Evolutionary conservation across 768 basidiomycete genomes (phyloP).

Genomic region (Pleurotus cornucopiae): DNA sequence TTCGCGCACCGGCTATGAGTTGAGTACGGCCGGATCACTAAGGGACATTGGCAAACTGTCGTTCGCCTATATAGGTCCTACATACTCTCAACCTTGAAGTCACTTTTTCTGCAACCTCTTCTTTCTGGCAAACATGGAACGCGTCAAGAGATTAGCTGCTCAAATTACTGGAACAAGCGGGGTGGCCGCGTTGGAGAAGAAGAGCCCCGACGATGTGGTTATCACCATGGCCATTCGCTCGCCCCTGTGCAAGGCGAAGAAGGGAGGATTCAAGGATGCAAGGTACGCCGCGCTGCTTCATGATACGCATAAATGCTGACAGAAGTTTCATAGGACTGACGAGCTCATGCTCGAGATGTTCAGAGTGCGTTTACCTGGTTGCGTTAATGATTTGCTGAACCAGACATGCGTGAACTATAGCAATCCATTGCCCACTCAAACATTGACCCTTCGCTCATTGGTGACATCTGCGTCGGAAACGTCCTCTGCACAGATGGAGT

Average conservation of each 20-base stretch:
- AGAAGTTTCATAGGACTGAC: slow-evolving; percentile 47
- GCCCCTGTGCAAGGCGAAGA: slow-evolving; percentile 71
- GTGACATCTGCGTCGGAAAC: slow-evolving; percentile 79
- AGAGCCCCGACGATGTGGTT: slow-evolving; percentile 74
- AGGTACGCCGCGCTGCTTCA: slow-evolving; percentile 31
- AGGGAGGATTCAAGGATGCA: slow-evolving; percentile 72
- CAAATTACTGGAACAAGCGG: slow-evolving; percentile 46
- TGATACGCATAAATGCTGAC: slow-evolving; percentile 11
- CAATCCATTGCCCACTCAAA: slow-evolving; percentile 54
- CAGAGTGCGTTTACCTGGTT: slow-evolving; percentile 38
- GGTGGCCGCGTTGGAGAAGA: slow-evolving; percentile 46
- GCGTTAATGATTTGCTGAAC: slow-evolving; percentile 11
- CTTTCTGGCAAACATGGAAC: slow-evolving; percentile 41
- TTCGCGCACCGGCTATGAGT: neutral
- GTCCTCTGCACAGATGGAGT: slow-evolving; percentile 61
- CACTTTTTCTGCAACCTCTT: neutral
- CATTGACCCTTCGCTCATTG: slow-evolving; percentile 62
- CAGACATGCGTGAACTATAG: slow-evolving; percentile 24
- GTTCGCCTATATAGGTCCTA: too few species aligned
- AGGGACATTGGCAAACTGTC: neutral
- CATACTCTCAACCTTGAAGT: neutral
- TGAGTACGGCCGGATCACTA: neutral
- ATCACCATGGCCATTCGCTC: slow-evolving; percentile 79
- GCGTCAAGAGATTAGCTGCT: slow-evolving; percentile 60
- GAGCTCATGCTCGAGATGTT: slow-evolving; percentile 82